These are phyloP conservation scores for Ochromonadaceae sp. DNA, from an alignment of 352 stramenopile genomes.

Conservation along the genomic window DNA sequence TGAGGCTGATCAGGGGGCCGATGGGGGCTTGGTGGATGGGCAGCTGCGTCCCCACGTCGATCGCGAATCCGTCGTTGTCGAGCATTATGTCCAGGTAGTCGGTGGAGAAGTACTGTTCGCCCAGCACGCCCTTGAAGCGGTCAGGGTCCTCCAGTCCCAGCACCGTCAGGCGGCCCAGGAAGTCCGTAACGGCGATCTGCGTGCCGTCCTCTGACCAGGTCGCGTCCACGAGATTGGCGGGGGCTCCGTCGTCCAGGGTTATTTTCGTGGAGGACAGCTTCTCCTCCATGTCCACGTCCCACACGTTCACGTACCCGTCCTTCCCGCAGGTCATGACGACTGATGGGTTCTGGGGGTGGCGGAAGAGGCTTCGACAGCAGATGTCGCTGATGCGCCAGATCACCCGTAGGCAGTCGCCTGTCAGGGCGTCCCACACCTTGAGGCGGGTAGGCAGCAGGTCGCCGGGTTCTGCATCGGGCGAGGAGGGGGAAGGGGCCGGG, in stretches of 20 bases:
- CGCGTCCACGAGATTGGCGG: slow-evolving; percentile 52
- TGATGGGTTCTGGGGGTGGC: slow-evolving; percentile 49
- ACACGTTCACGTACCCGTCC: slow-evolving; percentile 56
- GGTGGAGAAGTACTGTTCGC: slow-evolving; percentile 64
- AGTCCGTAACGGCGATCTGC: slow-evolving; percentile 53
- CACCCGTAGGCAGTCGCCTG: slow-evolving; percentile 18
- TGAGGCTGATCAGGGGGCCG: slow-evolving; percentile 52
- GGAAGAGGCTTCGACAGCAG: not conserved
- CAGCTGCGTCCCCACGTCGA: slow-evolving; percentile 61
- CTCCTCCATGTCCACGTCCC: slow-evolving; percentile 48
- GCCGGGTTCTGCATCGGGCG: too few relatives aligned
- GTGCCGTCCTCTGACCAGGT: slow-evolving; percentile 40
- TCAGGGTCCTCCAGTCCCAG: slow-evolving; percentile 54
- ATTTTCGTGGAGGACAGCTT: slow-evolving; percentile 2
- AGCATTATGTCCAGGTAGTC: slow-evolving; percentile 69
- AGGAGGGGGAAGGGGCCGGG: too few relatives aligned
- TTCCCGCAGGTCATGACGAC: slow-evolving; percentile 59
- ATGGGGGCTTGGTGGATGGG: slow-evolving; percentile 60
- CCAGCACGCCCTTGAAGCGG: slow-evolving; percentile 36
- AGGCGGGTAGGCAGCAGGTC: slow-evolving; percentile 21
- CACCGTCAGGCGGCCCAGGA: slow-evolving; percentile 52
- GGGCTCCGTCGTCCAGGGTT: slow-evolving; percentile 20
- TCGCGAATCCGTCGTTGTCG: slow-evolving; percentile 63
- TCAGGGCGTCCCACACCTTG: slow-evolving; percentile 29
- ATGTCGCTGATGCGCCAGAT: slow-evolving; percentile 2